Evolutionary conservation across 1,139 yeast genomes (phyloP).

Genomic region (Yamadazyma dendronema): DNA sequence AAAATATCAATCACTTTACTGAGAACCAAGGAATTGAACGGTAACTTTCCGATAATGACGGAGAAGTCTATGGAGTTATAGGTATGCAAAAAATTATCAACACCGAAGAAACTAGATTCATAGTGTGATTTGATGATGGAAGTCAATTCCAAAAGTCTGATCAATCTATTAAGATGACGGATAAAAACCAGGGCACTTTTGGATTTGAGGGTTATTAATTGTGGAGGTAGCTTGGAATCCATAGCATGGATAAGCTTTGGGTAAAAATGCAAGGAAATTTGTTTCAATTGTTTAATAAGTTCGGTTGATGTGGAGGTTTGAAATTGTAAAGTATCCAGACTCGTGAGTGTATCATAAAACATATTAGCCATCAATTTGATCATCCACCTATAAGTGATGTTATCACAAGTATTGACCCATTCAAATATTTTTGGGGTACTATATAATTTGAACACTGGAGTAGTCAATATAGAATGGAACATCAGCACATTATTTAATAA

Average conservation of each 20-base stretch:
- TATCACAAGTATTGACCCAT: slow-evolving; percentile 71
- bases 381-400: slow-evolving; percentile 58
- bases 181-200: slow-evolving; percentile 58
- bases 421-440: slow-evolving; percentile 46
- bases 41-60: slow-evolving; percentile 6
- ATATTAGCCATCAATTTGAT: slow-evolving; percentile 52
- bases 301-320: slow-evolving; percentile 11
- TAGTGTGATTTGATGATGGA: background rate
- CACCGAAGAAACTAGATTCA: background rate
- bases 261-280: slow-evolving; percentile 42
- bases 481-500: slow-evolving; percentile 52
- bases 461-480: slow-evolving; percentile 60
- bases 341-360: slow-evolving; percentile 1
- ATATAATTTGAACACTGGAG: slow-evolving; percentile 63
- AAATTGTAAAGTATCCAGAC: background rate
- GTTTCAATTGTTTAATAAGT: slow-evolving; percentile 50
- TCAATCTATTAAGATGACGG: slow-evolving; percentile 53
- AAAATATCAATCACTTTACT: slow-evolving; percentile 5
- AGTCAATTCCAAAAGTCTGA: slow-evolving; percentile 54
- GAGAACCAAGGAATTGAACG: slow-evolving; percentile 6
- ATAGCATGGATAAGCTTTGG: slow-evolving; percentile 38
- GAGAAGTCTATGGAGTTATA: slow-evolving; percentile 6
- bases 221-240: slow-evolving; percentile 47
- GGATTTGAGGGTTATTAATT: slow-evolving; percentile 51
- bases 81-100: background rate